Base-by-base conservation (phyloP, 495 filamentous ascomycete genomes). In the Daldinia bambusicola region DNA sequence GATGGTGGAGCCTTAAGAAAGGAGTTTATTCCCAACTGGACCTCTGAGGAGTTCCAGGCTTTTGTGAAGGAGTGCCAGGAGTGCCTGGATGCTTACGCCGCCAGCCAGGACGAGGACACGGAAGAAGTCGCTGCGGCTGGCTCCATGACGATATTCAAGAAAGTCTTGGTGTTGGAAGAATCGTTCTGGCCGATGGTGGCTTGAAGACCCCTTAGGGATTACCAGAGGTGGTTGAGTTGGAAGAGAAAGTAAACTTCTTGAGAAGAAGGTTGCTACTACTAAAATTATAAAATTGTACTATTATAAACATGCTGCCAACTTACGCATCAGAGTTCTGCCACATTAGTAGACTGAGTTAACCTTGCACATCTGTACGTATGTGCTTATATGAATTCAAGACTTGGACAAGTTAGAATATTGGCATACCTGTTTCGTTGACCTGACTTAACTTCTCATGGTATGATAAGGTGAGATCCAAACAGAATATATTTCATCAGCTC, bases 11-110 rank as follows among this genome's bases (percentile, higher is more conserved):
- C 89, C 40, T 71, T 90, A 75, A 80, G 88, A 58, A 80, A 81
- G 61, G 82, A 85, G 77, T 89, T 91, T 68, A 90, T 91, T 67
- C 86, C 86, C 0, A 91, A 91, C 74, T 91, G 89, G 89, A 87
- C 86, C 61, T 87, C 84, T 65, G 61, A 48, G 10, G 84, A 88
- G 74, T 91, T 91, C 75, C 81, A 80, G 43, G 78, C 50, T 8
- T 90, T 90, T 78, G 89, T 91, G 34, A 81, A 85, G 80, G 79
- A 82, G 74, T 76, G 84, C 61, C 81, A 77, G 8, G 80, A 64
- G 50, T 70, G 77, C 71, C 63, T 81, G 34, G 80, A 84, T 67
- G 82, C 78, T 5, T 78, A 73, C 34, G 72, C 67, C 9, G 61
- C 58, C 37, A 69, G 30, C 3, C 63, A 59, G 48, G 66, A 48